Evolutionary conservation across 2,329 filamentous ascomycete species (phyloP).

Genomic region (Trichoderma sp.): DNA sequence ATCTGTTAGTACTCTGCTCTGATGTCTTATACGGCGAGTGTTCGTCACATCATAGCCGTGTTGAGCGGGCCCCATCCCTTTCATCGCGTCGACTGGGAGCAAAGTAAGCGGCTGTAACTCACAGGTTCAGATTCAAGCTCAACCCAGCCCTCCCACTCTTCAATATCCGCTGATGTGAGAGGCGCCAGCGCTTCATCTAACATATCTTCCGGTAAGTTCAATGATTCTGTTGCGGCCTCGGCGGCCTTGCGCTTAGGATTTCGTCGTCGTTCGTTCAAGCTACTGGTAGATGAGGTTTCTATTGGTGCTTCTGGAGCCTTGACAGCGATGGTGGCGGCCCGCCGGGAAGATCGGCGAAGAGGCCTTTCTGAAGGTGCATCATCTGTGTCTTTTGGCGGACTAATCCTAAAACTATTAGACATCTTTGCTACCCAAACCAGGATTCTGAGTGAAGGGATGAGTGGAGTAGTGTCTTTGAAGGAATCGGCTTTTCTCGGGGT

Average conservation of each 20-base stretch:
- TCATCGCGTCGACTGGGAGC: not conserved
- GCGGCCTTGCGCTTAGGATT: constrained; percentile 47
- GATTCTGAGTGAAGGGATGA: not conserved
- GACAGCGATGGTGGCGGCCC: not conserved
- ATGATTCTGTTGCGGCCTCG: constrained; percentile 30
- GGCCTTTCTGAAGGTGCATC: not conserved
- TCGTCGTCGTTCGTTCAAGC: constrained; percentile 30
- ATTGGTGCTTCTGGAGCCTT: not conserved
- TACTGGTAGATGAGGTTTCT: constrained; percentile 9
- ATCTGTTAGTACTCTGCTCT: not conserved
- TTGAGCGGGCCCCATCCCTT: not conserved
- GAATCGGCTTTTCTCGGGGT: not conserved
- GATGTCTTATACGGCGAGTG: not conserved
- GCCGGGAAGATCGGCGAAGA: constrained; percentile 18
- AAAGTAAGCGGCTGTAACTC: constrained; percentile 30
- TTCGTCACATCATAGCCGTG: not conserved
- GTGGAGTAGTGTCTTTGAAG: not conserved
- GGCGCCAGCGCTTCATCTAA: constrained; percentile 47
- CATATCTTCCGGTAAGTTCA: constrained; percentile 39
- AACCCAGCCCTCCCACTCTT: constrained; percentile 69
- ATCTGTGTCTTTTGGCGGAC: not conserved
- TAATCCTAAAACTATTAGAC: not conserved
- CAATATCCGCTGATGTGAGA: constrained; percentile 50
- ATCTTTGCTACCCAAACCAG: not conserved
- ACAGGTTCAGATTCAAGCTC: constrained; percentile 91